These are phyloP conservation scores for Fraxinus floribunda DNA, from an alignment of 305 asterid genomes.

Conservation along the genomic window DNA sequence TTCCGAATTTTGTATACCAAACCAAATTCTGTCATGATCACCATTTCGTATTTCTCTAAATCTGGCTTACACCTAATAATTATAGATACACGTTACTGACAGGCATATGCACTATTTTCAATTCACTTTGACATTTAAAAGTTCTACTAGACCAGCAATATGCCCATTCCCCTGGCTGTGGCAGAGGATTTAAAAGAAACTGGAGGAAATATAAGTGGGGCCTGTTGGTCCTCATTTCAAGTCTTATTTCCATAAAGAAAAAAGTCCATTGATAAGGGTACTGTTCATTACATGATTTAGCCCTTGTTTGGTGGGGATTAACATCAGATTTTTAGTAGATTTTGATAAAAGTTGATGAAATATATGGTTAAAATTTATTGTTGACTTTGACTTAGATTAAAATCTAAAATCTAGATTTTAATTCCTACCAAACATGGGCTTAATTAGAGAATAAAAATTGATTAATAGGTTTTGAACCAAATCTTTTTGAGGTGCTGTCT, in stretches of 20 bases:
- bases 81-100: background rate
- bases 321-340: too few species aligned
- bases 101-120: background rate
- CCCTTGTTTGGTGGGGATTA: too few species aligned
- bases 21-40: background rate
- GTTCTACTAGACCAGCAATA: background rate
- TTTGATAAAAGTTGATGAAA: too few species aligned
- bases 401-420: too few species aligned
- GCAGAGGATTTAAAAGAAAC: background rate
- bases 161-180: background rate
- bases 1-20: background rate
- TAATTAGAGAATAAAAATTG: background rate
- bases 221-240: background rate
- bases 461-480: background rate
- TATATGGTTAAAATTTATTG: too few species aligned
- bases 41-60: background rate
- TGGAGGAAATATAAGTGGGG: background rate
- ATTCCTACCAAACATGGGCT: too few species aligned
- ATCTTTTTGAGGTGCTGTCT: slow-evolving; percentile 11
- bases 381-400: too few species aligned
- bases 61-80: background rate
- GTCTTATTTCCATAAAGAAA: background rate
- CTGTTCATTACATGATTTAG: background rate
- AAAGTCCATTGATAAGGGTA: background rate
- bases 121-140: background rate